Base-by-base conservation (phyloP, 495 filamentous ascomycete genomes). In the Saxophila tyrrhenica region DNA sequence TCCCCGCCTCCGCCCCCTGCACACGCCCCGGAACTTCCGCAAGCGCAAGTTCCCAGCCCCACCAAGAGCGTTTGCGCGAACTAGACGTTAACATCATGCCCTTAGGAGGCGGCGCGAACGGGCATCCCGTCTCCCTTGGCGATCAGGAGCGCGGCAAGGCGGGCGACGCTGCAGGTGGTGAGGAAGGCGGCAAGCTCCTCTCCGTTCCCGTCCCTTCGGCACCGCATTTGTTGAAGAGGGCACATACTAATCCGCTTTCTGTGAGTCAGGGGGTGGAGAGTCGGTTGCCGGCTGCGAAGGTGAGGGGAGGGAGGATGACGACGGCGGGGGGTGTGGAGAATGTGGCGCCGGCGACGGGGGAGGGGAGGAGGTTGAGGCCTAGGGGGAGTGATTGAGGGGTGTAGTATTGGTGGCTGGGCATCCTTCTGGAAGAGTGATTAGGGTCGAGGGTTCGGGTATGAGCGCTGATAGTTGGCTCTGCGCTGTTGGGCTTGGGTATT, bases 31-130 rank as follows among this genome's bases (percentile, higher is more conserved):
- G 7, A 39, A 55, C 48, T 19, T 22, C 45, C 29, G 29, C 13
- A 13, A 35, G 7, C 29, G 16, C 49, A 56, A 55, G 53, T 51
- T 44, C 29, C 21, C n/a, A 35, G 29, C 13, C 29, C 5, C 29
- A 35, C 29, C 29, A 48, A 39, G 49, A 39, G 44, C 41, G 63
- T 45, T 63, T 72, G 1, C 56, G 67, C 38, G 69, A 72, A 56
- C 56, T 70, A 19, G 69, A 72, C 43, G 59, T 65, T 52, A 72
- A 72, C 52, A 52, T 64, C 15, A 42, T 46, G n/a, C n/a, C n/a
- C 42, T 39, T 25, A 19, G 21, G 50, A 41, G 35, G 22, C 17
- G 5, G 8, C 24, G 49, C 23, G 3, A 11, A 44, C 41, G 35
- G 35, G 9, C 35, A 39, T n/a, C 7, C 41, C 7, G 5, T 44